phyloP scores from a whole-genome alignment of 768 basidiomycete genomes.

The Russula virescens region DNA sequence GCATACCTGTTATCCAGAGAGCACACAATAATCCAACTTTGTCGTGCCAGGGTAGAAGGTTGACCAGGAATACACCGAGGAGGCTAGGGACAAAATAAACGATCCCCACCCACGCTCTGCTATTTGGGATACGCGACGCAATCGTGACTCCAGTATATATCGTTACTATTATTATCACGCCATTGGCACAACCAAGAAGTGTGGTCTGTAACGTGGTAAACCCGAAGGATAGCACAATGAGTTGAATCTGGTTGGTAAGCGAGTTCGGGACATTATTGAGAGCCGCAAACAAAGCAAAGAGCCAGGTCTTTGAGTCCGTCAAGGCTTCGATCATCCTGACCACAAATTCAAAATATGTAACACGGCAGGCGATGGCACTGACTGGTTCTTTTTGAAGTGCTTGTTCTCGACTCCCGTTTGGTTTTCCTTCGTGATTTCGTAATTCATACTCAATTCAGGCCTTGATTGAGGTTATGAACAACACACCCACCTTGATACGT shows the following conservation, averaged over 20 bases:
- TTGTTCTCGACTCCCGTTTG: constrained; percentile 84
- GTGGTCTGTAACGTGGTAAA: constrained; percentile 62
- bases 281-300: constrained; percentile 63
- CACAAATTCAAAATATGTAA: not conserved
- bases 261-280: constrained; percentile 62
- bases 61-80: constrained; percentile 55
- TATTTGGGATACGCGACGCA: constrained; percentile 50
- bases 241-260: constrained; percentile 55
- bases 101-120: constrained; percentile 57
- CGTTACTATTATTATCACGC: constrained; percentile 59
- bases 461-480: not conserved
- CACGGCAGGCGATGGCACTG: constrained; percentile 28
- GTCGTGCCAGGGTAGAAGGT: constrained; percentile 58
- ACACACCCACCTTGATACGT: constrained; percentile 56
- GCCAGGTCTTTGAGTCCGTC: constrained; percentile 66
- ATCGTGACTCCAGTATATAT: constrained; percentile 62
- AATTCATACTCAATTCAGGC: not conserved
- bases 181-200: constrained; percentile 61
- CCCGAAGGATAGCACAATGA: constrained; percentile 64
- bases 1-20: constrained; percentile 47
- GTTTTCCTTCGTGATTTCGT: constrained; percentile 45
- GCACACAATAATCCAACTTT: constrained; percentile 59
- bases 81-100: constrained; percentile 61
- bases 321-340: constrained; percentile 63
- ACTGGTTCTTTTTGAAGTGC: constrained; percentile 76